Conservation (phyloP, 768 basidiomycete species). For the Boletus speciosus region DNA sequence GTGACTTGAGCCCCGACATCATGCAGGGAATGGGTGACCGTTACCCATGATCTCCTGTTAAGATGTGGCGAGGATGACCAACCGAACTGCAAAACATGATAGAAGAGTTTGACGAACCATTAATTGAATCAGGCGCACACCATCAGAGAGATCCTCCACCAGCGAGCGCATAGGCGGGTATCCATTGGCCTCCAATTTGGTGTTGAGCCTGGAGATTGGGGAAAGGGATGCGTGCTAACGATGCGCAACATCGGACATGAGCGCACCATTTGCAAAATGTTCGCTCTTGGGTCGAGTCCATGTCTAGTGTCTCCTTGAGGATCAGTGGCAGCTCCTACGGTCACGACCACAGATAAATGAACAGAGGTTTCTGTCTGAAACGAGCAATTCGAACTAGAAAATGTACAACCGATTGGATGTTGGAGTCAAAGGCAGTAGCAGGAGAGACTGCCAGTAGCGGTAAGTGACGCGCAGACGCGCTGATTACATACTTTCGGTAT, state of each 20-base stretch:
- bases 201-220: conserved; percentile 75
- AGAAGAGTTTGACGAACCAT: conserved; percentile 53
- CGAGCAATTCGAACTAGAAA: not conserved
- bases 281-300: conserved; percentile 54
- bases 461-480: conserved; percentile 13
- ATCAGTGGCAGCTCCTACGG: not conserved
- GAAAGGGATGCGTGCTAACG: not conserved
- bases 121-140: conserved; percentile 91
- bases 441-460: not conserved
- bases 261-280: conserved; percentile 90
- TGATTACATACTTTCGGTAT: conserved; percentile 15
- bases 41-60: conserved; percentile 93
- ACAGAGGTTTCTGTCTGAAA: not conserved
- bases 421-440: not conserved
- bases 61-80: not conserved
- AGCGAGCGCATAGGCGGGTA: conserved; percentile 88
- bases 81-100: not conserved
- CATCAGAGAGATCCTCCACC: conserved; percentile 88
- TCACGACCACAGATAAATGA: not conserved
- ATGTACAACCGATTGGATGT: not conserved
- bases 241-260: not conserved
- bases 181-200: conserved; percentile 82
- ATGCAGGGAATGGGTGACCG: conserved; percentile 8
- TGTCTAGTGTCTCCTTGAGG: conserved; percentile 1
- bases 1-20: conserved; percentile 5